Evolutionary conservation across 2,329 filamentous ascomycete species (phyloP), one percentile per base, ranked within the genome.

Genomic region (Pseudophaeomoniella oleicola): DNA sequence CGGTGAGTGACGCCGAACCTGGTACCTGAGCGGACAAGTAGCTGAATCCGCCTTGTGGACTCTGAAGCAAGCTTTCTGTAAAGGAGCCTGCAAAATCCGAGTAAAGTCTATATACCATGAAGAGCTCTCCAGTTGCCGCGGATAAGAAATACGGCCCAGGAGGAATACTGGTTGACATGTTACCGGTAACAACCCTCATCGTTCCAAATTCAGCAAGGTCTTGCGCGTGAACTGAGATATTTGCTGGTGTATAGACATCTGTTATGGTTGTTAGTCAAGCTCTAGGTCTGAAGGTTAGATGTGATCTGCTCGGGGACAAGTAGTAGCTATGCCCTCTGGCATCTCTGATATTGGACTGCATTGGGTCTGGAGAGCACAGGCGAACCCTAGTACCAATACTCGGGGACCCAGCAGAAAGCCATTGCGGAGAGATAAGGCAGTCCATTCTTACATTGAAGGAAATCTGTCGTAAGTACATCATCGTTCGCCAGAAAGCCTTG

Each of bases 21-120:
- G 50, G 35, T 19, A 67, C 46, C 15, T 58, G 54, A n/a, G 62
- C 60, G 12, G 58, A 60, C 5, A 69, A 54, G 1, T 64, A 58
- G 3, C 54, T 56, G 46, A 57, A 67, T 0, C 52, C 55, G 2
- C 58, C 60, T 32, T 62, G 53, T 3, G 38, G 40, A 4, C 13
- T 30, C 13, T 32, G 32, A 14, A 42, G 19, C 22, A 42, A 17
- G 10, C 17, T 18, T 18, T 29, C 34, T 2, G 37, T 37, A 33
- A 42, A 42, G 11, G 38, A 18, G 11, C 38, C 38, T 4, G 33
- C 33, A 18, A 34, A 33, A 34, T 42, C 38, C 5, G 36, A 38
- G 29, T 41, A 41, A 18, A 41, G 32, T 19, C 39, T n/a, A 36
- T 41, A 41, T 5, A 29, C 36, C 32, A 14, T n/a, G 34, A 35